Base-by-base conservation (phyloP, 208 protist species). In the Crithidia fasciculata region DNA sequence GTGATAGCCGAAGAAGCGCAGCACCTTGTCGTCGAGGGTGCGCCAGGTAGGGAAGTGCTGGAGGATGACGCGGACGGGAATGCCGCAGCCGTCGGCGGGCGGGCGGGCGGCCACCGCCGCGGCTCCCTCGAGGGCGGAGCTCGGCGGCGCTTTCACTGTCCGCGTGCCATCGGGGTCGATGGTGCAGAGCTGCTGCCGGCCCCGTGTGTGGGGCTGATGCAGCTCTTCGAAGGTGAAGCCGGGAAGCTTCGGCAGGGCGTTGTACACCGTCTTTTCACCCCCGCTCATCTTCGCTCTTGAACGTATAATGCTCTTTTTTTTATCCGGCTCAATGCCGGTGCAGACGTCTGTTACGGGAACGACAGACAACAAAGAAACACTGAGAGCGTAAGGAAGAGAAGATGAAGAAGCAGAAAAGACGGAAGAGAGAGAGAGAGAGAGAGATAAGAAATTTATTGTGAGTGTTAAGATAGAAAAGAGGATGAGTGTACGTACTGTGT, bases 1-100 rank as follows among this genome's bases (percentile, higher is more conserved):
- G 81, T 98, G 98, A 80, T 96, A 99, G 37, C 82, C 96, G 70
- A 97, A 97, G 78, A 99, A 99, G 57, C 97, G 89, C 36, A 99
- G 88, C 12, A 98, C 95, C 66, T 99, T 97, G 61, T 95, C 78
- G 69, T 98, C 96, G 50, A 98, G 78, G 13, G 90, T 94, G 9
- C 97, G 84, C 93, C 93, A 98, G 39, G 89, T 78, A 7, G 93
- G 89, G 58, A 95, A 95, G 69, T 78, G 85, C 40, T 83, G 65
- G 12, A 95, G 81, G 57, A 96, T 90, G 62, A 86, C 78, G 16
- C 82, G 88, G 7, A 82, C 82, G 0, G 89, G 79, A 37, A 92
- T 91, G 36, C 89, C 89, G 53, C 89, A 94, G 41, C 86, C 88
- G 3, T 82, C 78, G 4, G 45, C 15, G 7, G n/a, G 18, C 50